Conservation (phyloP, 495 filamentous ascomycete genomes). For the Daldinia loculata region DNA sequence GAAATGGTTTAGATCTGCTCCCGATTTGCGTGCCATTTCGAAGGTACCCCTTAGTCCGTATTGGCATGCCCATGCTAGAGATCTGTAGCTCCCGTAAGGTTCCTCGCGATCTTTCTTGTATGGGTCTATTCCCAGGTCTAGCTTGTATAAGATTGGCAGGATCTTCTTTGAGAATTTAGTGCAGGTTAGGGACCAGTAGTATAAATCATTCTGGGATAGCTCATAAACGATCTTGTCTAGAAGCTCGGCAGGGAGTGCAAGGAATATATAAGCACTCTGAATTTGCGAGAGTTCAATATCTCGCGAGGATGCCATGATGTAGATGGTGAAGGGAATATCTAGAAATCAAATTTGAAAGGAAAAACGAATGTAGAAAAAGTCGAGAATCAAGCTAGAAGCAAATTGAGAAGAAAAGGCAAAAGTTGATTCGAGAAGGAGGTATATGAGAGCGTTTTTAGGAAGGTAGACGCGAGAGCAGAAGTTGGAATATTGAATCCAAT, state of each 20-base stretch:
- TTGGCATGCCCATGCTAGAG: conserved; percentile 3
- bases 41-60: not conserved
- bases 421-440: not conserved
- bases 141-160: conserved; percentile 1
- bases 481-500: not conserved
- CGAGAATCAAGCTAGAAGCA: not conserved
- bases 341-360: not conserved
- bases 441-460: not conserved
- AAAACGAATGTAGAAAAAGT: not conserved
- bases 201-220: not conserved
- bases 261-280: not conserved
- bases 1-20: not conserved
- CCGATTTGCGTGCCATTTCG: not conserved
- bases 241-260: not conserved
- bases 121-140: not conserved
- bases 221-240: not conserved
- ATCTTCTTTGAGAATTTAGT: not conserved
- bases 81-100: not conserved
- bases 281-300: not conserved
- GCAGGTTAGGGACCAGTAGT: not conserved
- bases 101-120: not conserved
- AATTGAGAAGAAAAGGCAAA: not conserved
- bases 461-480: not conserved
- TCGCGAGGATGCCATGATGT: not conserved
- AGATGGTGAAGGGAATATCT: not conserved